These are phyloP conservation scores for Alternaria burnsii DNA, from an alignment of 2,329 filamentous ascomycete genomes.

Conservation along the genomic window DNA sequence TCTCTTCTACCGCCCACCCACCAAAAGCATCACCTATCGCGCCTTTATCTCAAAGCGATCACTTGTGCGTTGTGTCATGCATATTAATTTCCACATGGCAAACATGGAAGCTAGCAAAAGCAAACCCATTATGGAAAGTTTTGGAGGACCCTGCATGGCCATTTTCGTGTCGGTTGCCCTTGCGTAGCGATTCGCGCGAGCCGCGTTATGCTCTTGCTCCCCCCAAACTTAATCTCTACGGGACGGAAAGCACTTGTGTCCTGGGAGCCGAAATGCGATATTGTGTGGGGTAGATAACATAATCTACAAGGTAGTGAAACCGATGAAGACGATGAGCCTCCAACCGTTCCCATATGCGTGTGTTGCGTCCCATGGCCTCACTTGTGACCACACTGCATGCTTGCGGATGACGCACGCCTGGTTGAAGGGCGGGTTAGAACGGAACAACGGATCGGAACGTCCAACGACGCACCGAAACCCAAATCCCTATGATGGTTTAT, in stretches of 20 bases:
- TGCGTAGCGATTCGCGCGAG: slow-evolving; percentile 9
- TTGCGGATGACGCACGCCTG: slow-evolving; percentile 10
- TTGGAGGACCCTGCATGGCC: slow-evolving; percentile 9
- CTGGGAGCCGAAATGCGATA: neutral
- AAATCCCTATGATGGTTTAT: neutral
- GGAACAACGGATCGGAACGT: slow-evolving; percentile 18
- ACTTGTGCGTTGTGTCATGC: slow-evolving; percentile 2
- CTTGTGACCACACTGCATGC: neutral
- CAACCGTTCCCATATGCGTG: neutral
- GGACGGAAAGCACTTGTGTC: neutral
- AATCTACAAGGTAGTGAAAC: slow-evolving; percentile 1
- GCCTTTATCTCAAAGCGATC: neutral
- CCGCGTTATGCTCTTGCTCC: neutral
- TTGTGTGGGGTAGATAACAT: neutral
- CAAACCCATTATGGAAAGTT: neutral
- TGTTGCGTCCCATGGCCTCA: neutral
- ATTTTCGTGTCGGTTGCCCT: neutral
- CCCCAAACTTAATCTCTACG: neutral
- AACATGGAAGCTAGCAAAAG: slow-evolving; percentile 1
- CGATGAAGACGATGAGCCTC: neutral
- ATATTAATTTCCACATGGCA: slow-evolving; percentile 15
- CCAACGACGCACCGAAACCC: slow-evolving; percentile 13
- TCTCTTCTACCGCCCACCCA: neutral
- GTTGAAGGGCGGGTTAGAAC: slow-evolving; percentile 8
- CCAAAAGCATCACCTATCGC: slow-evolving; percentile 3